Base-by-base conservation (phyloP, 371 early-diverging fungal species). In the Apophysomyces elegans region DNA sequence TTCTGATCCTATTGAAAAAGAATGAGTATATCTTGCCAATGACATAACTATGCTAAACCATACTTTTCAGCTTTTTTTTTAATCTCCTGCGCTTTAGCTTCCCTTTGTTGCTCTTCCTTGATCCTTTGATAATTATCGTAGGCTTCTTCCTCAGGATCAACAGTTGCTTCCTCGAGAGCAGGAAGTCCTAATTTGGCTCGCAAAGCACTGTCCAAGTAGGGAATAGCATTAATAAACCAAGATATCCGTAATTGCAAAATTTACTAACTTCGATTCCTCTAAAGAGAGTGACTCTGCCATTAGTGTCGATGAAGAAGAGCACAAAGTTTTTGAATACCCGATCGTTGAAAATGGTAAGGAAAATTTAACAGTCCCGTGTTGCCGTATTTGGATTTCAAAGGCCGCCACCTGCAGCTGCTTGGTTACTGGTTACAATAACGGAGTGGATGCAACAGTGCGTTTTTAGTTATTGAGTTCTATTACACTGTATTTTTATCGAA, bases 181-280 rank as follows among this genome's bases (percentile, higher is more conserved):
- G 86, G 86, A 37, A 94, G 83, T 38, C 94, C 94, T 2, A 92
- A 76, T 56, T 84, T 84, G 45, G 78, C 79, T 74, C 95, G 85
- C 57, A 91, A 77, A 65, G 81, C 84, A 72, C 86, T 86, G 1
- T 26, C 26, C 26, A 26, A 1, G 26, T 26, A 26, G 26, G 70
- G 26, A 45, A 44, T n/a, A 43, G 9, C 35, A 61, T 41, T 41
- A n/a, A 9, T 18, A 39, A 36, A 63, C 50, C 13, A 54, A 41
- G 16, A 37, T 13, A 58, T 37, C 16, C 12, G 14, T 13, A 11
- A n/a, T 7, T 59, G 9, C 60, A n/a, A 0, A 16, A 18, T 18
- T 14, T 14, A 58, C 77, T 58, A 83, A 86, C 87, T 90, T 88
- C 71, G 88, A 86, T 68, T 90, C 88, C 66, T 85, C 88, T 44